Percentiles rank a stretch among this genome's conserved stretches.
phyloP scores from a whole-genome alignment of 805 yeast genomes.

The Candida sonorensis region DNA sequence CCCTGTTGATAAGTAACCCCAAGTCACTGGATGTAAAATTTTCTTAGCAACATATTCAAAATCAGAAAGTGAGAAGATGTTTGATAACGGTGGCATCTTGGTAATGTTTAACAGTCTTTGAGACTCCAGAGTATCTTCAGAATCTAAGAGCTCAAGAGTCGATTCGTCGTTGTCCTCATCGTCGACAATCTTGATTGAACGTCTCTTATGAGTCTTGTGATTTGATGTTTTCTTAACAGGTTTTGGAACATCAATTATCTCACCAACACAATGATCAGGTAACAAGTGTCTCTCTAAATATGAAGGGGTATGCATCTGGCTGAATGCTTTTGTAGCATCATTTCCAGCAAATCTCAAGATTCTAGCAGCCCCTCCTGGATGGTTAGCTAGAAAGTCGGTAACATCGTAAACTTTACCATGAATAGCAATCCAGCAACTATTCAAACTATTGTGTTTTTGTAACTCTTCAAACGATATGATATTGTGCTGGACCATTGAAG shows the following conservation, averaged over 20 bases:
- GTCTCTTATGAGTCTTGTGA: constrained; percentile 16
- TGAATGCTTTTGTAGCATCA: constrained; percentile 36
- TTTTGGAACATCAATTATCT: constrained; percentile 20
- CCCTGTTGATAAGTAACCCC: constrained; percentile 85
- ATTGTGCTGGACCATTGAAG: neutral
- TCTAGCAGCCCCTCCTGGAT: constrained; percentile 42
- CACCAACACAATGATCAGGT: constrained; percentile 30
- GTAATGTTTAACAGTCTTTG: constrained; percentile 30
- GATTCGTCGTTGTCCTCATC: constrained; percentile 1
- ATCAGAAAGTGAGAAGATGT: constrained; percentile 68
- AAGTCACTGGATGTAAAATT: constrained; percentile 65
- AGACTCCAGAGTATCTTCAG: constrained; percentile 26
- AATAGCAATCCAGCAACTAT: constrained; percentile 83
- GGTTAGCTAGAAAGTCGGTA: constrained; percentile 9
- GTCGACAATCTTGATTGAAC: constrained; percentile 40
- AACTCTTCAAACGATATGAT: constrained; percentile 25
- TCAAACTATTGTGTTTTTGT: constrained; percentile 41
- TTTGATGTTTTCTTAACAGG: constrained; percentile 17
- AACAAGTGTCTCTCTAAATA: constrained; percentile 20
- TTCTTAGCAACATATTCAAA: constrained; percentile 81
- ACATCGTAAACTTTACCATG: constrained; percentile 72
- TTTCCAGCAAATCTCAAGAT: constrained; percentile 41
- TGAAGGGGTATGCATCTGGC: constrained; percentile 21
- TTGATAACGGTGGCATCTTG: constrained; percentile 59
- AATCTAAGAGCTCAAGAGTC: constrained; percentile 1